Base-by-base conservation (phyloP, 805 yeast genomes). In the Maudiozyma serrabonitensis region DNA sequence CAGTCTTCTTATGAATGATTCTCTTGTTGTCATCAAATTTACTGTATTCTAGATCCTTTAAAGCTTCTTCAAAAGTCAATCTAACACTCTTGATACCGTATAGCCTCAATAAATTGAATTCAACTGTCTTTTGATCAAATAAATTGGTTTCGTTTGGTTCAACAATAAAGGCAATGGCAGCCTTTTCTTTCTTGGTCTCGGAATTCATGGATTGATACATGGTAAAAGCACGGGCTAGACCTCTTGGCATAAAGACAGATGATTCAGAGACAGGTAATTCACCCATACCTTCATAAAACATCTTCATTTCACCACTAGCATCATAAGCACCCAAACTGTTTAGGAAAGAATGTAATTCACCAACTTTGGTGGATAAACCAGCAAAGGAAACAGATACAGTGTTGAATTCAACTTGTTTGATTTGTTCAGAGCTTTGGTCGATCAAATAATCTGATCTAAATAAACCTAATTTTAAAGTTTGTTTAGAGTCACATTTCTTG, bases 361-460 rank as follows among this genome's bases (percentile, higher is more conserved):
- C 85, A 25, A 87, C 91, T 62, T 83, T 85, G 13, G 88, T 65
- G 1, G 95, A 83, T 50, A 93, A 72, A 0, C 95, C 98, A 19
- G 95, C 96, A 70, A 93, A 93, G 1, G 97, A 90, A 3, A 91
- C 96, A 59, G 96, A 85, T 3, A 93, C 87, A 1, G 99, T 90
- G 68, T 93, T 93, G 71, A 91, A 91, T 66, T 93, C 99, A 46
- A 93, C 93, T 67, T 93, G 99, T 62, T 91, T 90, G 59, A 91
- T 84, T 26, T 67, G 64, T 13, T 67, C 67, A 1, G 45, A n/a
- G 6, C 64, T 61, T 35, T 61, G 50, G 55, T 83, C 82, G 35
- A 81, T 69, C 81, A 93, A 80, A 60, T 91, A 93, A 62, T 93
- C 99, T 0, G 95, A 84, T 64, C 99, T 78, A 66, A 89, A 90